Evolutionary conservation across 1,284 basidiomycete genomes (phyloP), one percentile per base, ranked within the genome.

Genomic region (Microbotryum lychnidis-dioicae): DNA sequence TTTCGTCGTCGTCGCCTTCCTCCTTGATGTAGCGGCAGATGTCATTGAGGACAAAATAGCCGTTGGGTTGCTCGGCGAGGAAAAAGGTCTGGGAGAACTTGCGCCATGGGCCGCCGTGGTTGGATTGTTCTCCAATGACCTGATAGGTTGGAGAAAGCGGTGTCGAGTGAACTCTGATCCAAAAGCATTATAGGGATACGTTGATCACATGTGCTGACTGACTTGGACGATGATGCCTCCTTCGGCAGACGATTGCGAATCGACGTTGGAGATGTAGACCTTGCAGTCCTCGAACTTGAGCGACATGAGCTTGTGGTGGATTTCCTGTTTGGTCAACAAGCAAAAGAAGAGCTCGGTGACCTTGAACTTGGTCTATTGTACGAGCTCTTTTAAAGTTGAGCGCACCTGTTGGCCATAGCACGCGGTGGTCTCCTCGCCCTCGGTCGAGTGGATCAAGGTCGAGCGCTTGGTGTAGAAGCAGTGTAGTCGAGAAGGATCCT

Each of bases 21-120:
- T 97, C 93, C 78, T 97, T 66, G 69, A 98, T 80, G 82, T 94
- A 97, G 67, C 94, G 87, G 86, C 98, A 99, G 79, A 98, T 97
- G 79, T 99, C 96, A 79, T 99, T 99, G 76, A 99, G 85, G 65
- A 99, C 96, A 77, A 92, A 99, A 81, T 97, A 99, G 53, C 96
- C 96, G 73, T 94, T 96, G 48, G 92, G 91, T 79, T 99, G 96
- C 77, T 97, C 91, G 53, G 96, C 96, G 60, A 99, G 86, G 87
- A 98, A 98, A 80, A 99, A 98, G 18, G 94, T 97, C 80, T 98
- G 96, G 25, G 91, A 91, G 74, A 99, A 99, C 79, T 97, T 97
- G 73, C 87, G 86, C 96, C 96, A 99, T 4, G 89, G 82, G 27
- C 76, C 77, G 63, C 84, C 83, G 72, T 85, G 84, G 78, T 96